These are phyloP conservation scores for Cladophialophora exuberans DNA, from an alignment of 2,329 filamentous ascomycete genomes.

Conservation along the genomic window DNA sequence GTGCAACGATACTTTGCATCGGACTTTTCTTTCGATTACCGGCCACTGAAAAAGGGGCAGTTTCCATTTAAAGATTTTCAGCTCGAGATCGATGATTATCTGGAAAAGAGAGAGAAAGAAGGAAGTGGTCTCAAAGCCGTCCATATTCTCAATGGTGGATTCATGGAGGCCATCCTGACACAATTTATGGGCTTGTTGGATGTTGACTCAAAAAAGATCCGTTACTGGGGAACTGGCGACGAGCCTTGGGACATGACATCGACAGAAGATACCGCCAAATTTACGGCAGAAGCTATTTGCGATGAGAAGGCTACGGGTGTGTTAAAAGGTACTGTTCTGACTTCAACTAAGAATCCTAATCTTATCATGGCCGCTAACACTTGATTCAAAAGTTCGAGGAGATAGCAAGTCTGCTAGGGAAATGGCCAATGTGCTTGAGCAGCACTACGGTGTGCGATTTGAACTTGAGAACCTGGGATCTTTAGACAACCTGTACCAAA, in stretches of 20 bases:
- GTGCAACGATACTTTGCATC: constrained; percentile 47
- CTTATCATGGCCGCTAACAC: no score
- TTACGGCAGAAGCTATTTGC: constrained; percentile 41
- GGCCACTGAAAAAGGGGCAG: constrained; percentile 42
- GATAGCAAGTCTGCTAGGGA: neutral
- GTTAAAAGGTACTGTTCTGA: no score
- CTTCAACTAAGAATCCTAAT: no score
- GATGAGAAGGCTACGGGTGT: no score
- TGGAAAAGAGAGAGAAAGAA: constrained; percentile 39
- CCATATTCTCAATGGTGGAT: constrained; percentile 44
- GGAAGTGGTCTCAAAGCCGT: constrained; percentile 40
- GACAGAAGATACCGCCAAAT: constrained; percentile 44
- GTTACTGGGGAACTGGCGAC: constrained; percentile 43
- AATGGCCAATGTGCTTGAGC: neutral
- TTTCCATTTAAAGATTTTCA: constrained; percentile 45
- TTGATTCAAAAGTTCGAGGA: constrained; percentile 10
- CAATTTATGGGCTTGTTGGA: constrained; percentile 35
- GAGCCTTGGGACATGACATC: constrained; percentile 44
- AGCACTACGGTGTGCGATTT: neutral
- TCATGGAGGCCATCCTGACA: constrained; percentile 42
- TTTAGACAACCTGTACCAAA: neutral
- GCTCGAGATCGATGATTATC: constrained; percentile 44
- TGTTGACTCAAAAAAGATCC: constrained; percentile 32
- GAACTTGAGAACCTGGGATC: constrained; percentile 1
- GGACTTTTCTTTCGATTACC: constrained; percentile 47